phyloP scores from a whole-genome alignment of 1,139 yeast genomes.

The Yamadazyma pseudoaaseri region DNA sequence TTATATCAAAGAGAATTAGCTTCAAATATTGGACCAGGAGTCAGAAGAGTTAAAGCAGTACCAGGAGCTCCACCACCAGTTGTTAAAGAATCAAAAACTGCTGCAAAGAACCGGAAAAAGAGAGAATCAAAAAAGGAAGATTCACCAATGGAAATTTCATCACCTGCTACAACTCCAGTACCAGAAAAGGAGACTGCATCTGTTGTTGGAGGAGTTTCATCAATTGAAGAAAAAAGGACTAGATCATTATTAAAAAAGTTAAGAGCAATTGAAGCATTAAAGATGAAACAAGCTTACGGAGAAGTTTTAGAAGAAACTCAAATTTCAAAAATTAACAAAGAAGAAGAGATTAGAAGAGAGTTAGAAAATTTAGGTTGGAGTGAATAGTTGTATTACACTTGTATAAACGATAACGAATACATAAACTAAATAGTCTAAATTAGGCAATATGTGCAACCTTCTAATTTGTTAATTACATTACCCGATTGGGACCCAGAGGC shows the following conservation, averaged over 20 bases:
- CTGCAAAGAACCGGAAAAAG: conserved; percentile 76
- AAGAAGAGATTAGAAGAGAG: conserved; percentile 73
- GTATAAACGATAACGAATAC: background rate
- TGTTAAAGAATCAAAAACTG: conserved; percentile 54
- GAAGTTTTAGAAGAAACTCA: conserved; percentile 93
- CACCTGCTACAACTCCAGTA: conserved; percentile 13
- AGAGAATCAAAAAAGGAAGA: conserved; percentile 61
- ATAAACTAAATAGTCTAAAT: no score
- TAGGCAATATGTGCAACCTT: no score
- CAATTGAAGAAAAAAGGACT: conserved; percentile 87
- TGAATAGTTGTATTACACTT: conserved; percentile 17
- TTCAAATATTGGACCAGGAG: conserved; percentile 22
- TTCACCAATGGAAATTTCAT: conserved; percentile 12
- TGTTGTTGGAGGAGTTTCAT: conserved; percentile 61
- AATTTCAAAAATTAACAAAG: conserved; percentile 83
- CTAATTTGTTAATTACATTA: conserved; percentile 2
- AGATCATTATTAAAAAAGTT: conserved; percentile 88
- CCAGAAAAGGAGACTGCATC: conserved; percentile 19
- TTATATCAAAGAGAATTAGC: conserved; percentile 58
- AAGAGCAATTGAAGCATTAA: conserved; percentile 88
- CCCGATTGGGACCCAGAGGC: conserved; percentile 3
- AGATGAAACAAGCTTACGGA: conserved; percentile 79
- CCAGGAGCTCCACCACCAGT: conserved; percentile 48
- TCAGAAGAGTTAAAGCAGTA: conserved; percentile 31
- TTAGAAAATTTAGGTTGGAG: conserved; percentile 74